Evolutionary conservation across 2,329 filamentous ascomycete genomes (phyloP), one percentile per base, ranked within the genome.

Genomic region (Penicillium sp.): DNA sequence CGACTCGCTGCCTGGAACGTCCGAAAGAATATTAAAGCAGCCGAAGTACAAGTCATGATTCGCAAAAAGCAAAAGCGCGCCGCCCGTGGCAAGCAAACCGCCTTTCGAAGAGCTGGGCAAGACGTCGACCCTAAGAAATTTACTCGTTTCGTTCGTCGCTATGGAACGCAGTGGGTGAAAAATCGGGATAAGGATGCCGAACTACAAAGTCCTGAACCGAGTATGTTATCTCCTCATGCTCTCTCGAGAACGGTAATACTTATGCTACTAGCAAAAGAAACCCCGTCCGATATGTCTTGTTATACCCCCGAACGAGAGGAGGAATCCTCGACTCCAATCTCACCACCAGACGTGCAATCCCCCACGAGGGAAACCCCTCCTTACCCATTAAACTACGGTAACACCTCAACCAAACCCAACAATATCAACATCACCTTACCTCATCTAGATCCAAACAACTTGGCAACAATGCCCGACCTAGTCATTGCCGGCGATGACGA

Each of bases 21-120:
- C 43, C 70, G 72, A 27, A 74, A 74, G 45, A 74, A 74, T 49
- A 73, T 74, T 61, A 74, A 74, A 60, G 69, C 70, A 47, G 71
- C 71, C 55, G 71, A 74, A 56, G 70, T 72, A 39, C 69, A 73
- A 41, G 53, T 74, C 41, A 73, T 74, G 71, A 66, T 73, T 27
- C 71, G 71, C 49, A 74, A 74, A 48, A 70, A 74, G 55, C 65
- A 72, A 52, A 73, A 73, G 54, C 72, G 72, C 13, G 72, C 72
- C 46, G 70, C 72, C 47, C 67, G 63, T n/a, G 72, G 72, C 59
- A 74, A 74, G 53, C 68, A 69, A 57, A 74, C 71, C 5, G 71
- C 70, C 9, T 74, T 74, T 48, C 69, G 72, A 6, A 66, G 72
- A 11, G 67, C 63, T 24, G 71, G 72, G 2, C 70, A 73, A 33